Base-by-base conservation (phyloP, 441 rosid species). In the Erodium moschatum region DNA sequence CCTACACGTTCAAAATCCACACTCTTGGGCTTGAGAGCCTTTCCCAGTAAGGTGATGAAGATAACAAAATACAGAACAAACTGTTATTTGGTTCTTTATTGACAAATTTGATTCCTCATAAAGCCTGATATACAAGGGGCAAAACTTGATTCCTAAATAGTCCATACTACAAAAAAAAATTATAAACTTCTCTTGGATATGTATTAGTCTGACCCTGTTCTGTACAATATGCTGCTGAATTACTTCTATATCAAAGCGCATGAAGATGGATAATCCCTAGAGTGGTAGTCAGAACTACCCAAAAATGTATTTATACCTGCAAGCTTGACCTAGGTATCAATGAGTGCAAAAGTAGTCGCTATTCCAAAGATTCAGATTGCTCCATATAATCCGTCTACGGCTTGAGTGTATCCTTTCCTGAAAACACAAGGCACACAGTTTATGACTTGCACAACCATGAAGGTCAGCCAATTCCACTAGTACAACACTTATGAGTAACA, bases 391-490 rank as follows among this genome's bases (percentile, higher is more conserved):
- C 33, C 3, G 33, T 67, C 76, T 72, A 74, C 42, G 24, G 61
- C 29, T n/a, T 63, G 42, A 54, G 24, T n/a, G 66, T 64, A 20
- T 20, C 69, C 66, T 70, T 67, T 60, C 75, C 84, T 79, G 84
- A 75, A 81, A 29, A 29, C 31, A 29, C 31, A 29, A 29, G 4
- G 3, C 2, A 35, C 40, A 35, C 40, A 35, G 8, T 35, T 35
- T 1, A 3, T 35, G 40, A 35, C 40, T 35, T 35, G 40, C 40
- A 35, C 8, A 1, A 35, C 7, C 40, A 35, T 35, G 40, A 35
- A 35, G 6, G 40, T 6, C 40, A 35, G 8, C 8, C 2, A 29
- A 29, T 1, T 29, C 31, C 31, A 29, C 31, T 2, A 29, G 40
- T 35, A 35, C 40, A 29, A 29, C 31, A 29, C 31, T 29, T 29